These are phyloP conservation scores for Hemileia vastatrix DNA, from an alignment of 1,284 basidiomycete species.

Conservation along the genomic window DNA sequence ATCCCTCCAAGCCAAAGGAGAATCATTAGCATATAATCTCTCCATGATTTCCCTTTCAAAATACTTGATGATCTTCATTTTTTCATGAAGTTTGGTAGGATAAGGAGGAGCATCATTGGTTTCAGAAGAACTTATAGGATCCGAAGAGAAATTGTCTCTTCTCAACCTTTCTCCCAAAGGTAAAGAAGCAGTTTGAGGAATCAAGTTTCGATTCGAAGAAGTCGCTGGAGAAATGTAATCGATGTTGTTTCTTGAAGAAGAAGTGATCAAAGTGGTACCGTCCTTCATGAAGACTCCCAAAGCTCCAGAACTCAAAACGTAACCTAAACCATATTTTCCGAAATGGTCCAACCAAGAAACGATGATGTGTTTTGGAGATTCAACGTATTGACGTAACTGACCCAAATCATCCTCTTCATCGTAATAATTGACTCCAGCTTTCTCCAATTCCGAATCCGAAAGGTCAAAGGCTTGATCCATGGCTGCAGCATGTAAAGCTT, in stretches of 20 bases:
- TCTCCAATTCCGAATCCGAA: neutral
- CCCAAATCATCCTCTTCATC: slow-evolving; percentile 30
- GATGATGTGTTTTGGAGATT: slow-evolving; percentile 33
- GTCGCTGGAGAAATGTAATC: slow-evolving; percentile 30
- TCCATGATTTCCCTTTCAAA: too few relatives aligned
- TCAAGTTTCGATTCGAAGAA: neutral
- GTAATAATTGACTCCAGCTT: neutral
- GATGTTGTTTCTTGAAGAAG: slow-evolving; percentile 26
- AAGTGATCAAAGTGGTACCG: slow-evolving; percentile 35
- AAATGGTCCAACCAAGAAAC: slow-evolving; percentile 43
- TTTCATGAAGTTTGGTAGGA: too few relatives aligned
- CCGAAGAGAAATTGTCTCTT: too few relatives aligned
- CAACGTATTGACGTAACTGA: slow-evolving; percentile 28
- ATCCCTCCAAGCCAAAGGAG: too few relatives aligned
- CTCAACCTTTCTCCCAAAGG: too few relatives aligned
- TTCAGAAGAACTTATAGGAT: too few relatives aligned
- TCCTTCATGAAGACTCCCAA: slow-evolving; percentile 42
- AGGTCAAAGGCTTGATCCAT: slow-evolving; percentile 24
- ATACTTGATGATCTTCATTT: too few relatives aligned
- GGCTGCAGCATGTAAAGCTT: slow-evolving; percentile 31
- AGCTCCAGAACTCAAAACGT: slow-evolving; percentile 38
- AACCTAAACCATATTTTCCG: slow-evolving; percentile 40
- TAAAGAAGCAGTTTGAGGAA: neutral
- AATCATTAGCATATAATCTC: too few relatives aligned
- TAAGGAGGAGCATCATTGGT: too few relatives aligned